Evolutionary conservation across 1,284 basidiomycete species (phyloP).

Genomic region (Ustilago cynodontis): DNA sequence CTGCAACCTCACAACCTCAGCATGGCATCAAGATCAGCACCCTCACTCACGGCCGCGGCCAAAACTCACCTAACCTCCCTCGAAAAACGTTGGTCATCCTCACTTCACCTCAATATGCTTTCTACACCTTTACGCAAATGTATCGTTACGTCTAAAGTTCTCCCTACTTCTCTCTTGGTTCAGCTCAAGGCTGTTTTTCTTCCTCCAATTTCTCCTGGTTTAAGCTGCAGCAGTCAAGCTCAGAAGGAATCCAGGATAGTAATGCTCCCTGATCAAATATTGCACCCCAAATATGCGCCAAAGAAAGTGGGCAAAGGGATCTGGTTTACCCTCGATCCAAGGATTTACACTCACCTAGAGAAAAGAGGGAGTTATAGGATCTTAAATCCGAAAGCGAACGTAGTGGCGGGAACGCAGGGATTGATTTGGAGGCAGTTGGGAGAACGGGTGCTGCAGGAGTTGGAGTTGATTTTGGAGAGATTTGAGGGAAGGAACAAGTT

Average conservation of each 20-base stretch:
- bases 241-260: too few species aligned
- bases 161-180: slow-evolving; percentile 31
- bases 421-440: slow-evolving; percentile 28
- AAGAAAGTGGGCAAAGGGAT: slow-evolving; percentile 16
- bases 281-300: slow-evolving; percentile 18
- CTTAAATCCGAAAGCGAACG: slow-evolving; percentile 9
- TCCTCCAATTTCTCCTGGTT: slow-evolving; percentile 4
- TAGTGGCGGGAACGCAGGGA: slow-evolving; percentile 4
- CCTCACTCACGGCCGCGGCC: slow-evolving; percentile 3
- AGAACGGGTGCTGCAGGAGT: slow-evolving; percentile 28
- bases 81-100: slow-evolving; percentile 27
- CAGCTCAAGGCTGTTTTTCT: slow-evolving; percentile 34
- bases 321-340: slow-evolving; percentile 21
- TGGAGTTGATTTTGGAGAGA: neutral
- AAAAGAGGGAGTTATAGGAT: slow-evolving; percentile 9
- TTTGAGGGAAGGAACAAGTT: slow-evolving; percentile 8
- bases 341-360: slow-evolving; percentile 6
- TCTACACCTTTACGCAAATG: slow-evolving; percentile 32
- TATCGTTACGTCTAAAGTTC: slow-evolving; percentile 28
- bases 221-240: too few species aligned
- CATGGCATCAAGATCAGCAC: slow-evolving; percentile 1
- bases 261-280: slow-evolving; percentile 27
- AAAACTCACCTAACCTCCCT: slow-evolving; percentile 6
- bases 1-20: too few species aligned
- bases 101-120: slow-evolving; percentile 35